phyloP scores from a whole-genome alignment of 805 yeast species.

The Kodamaea leandrae region DNA sequence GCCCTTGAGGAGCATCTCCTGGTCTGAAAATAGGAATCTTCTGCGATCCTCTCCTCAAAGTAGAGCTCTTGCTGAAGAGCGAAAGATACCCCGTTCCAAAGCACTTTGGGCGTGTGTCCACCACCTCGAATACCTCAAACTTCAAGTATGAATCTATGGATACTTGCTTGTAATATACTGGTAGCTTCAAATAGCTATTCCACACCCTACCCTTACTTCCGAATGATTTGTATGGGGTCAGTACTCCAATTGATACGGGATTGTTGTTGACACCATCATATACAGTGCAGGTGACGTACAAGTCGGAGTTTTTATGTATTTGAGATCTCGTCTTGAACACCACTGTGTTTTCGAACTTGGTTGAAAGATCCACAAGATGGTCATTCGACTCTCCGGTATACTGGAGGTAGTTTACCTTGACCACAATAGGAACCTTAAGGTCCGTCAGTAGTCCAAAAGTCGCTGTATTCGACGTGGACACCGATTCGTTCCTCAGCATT shows the following conservation, averaged over 20 bases:
- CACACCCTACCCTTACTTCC: constrained; percentile 47
- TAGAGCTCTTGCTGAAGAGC: constrained; percentile 52
- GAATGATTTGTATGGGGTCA: constrained; percentile 36
- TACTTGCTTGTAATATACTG: constrained; percentile 70
- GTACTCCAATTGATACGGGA: constrained; percentile 28
- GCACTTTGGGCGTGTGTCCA: constrained; percentile 47
- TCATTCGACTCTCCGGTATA: constrained; percentile 12
- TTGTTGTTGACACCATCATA: constrained; percentile 32
- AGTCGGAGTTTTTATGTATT: constrained; percentile 34
- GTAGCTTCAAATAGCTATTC: constrained; percentile 72
- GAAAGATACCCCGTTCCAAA: constrained; percentile 62
- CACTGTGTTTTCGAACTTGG: constrained; percentile 33
- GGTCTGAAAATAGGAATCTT: constrained; percentile 29
- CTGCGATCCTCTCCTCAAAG: constrained; percentile 72
- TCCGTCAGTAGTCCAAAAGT: constrained; percentile 42
- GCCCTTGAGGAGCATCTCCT: background rate
- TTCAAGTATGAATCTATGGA: constrained; percentile 58
- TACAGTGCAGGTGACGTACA: constrained; percentile 30
- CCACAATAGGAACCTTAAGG: constrained; percentile 29
- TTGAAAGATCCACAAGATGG: constrained; percentile 25
- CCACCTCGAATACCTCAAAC: constrained; percentile 67
- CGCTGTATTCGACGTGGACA: constrained; percentile 22
- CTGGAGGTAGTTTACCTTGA: constrained; percentile 34
- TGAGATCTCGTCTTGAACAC: constrained; percentile 34
- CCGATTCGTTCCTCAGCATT: constrained; percentile 7